Evolutionary conservation across 176 grass and related monocot genomes (phyloP).

Genomic region (Bolboschoenus planiculmis): DNA sequence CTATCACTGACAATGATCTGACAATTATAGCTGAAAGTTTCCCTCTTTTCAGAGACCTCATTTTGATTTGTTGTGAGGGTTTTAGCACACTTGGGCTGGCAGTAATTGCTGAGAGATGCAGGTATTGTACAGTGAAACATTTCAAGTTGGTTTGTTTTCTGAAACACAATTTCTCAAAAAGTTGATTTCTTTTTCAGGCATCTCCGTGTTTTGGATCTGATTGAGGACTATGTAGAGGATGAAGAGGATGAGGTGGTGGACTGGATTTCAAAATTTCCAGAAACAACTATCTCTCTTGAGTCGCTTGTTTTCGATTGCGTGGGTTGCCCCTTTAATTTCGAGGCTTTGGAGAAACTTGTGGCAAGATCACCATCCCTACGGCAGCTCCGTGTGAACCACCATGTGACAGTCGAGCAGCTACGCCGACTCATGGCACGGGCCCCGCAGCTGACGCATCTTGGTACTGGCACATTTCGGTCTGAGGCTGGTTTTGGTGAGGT

Average conservation of each 20-base stretch:
- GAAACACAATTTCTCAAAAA: conserved; percentile 10
- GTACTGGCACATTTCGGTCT: conserved; percentile 70
- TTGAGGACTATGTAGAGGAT: conserved; percentile 64
- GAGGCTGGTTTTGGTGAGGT: conserved; percentile 33
- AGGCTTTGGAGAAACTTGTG: conserved; percentile 70
- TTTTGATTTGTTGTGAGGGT: conserved; percentile 82
- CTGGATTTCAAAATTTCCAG: conserved; percentile 89
- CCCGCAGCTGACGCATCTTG: conserved; percentile 71
- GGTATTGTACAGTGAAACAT: conserved; percentile 26
- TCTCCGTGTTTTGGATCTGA: conserved; percentile 75
- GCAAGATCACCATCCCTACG: conserved; percentile 43
- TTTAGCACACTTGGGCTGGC: conserved; percentile 87
- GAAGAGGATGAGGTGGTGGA: conserved; percentile 59
- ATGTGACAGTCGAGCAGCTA: conserved; percentile 63
- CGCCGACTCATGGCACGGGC: conserved; percentile 61
- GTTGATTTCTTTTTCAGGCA: conserved; percentile 42
- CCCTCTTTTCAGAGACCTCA: conserved; percentile 63
- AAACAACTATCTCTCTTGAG: conserved; percentile 50
- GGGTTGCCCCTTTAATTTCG: conserved; percentile 55
- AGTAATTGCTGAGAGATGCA: conserved; percentile 58
- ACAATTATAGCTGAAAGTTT: conserved; percentile 44
- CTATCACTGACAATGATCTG: conserved; percentile 68
- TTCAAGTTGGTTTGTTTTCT: background rate
- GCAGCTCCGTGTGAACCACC: conserved; percentile 60
- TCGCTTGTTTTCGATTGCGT: conserved; percentile 70